These are phyloP conservation scores for Domatiomyces catenatus DNA, from an alignment of 2,329 filamentous ascomycete genomes.

Conservation along the genomic window DNA sequence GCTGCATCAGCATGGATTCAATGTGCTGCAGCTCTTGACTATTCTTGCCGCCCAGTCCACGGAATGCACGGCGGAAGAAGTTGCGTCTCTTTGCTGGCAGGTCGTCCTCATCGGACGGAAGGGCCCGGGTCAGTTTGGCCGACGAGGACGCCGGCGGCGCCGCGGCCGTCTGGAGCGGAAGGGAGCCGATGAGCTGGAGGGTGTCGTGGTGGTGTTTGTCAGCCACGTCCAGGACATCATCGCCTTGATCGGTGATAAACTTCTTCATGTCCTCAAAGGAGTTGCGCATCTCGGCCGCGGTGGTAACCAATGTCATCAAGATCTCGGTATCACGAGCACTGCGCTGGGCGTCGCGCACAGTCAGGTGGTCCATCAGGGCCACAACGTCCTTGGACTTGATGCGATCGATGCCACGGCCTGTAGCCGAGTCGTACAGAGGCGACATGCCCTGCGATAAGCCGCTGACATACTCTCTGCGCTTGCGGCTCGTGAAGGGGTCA, in stretches of 20 bases:
- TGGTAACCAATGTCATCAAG: slow-evolving; percentile 79
- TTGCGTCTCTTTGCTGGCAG: slow-evolving; percentile 68
- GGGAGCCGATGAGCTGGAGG: slow-evolving; percentile 55
- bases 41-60: slow-evolving; percentile 75
- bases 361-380: slow-evolving; percentile 94
- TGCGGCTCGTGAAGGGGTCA: slow-evolving; percentile 51
- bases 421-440: slow-evolving; percentile 78
- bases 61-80: slow-evolving; percentile 85
- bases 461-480: slow-evolving; percentile 52
- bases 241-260: slow-evolving; percentile 78
- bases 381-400: slow-evolving; percentile 96
- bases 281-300: slow-evolving; percentile 90
- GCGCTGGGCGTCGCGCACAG: slow-evolving; percentile 88
- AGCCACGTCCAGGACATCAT: slow-evolving; percentile 72
- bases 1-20: slow-evolving; percentile 79
- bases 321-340: slow-evolving; percentile 96
- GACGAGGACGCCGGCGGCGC: slow-evolving; percentile 65
- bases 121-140: slow-evolving; percentile 38
- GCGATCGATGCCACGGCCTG: slow-evolving; percentile 70
- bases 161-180: not conserved
- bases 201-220: slow-evolving; percentile 78
- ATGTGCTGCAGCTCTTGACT: slow-evolving; percentile 77
- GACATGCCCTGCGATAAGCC: slow-evolving; percentile 91
- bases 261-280: slow-evolving; percentile 92
- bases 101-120: slow-evolving; percentile 42